Evolutionary conservation across 1,139 yeast species (phyloP), one percentile per base, ranked within the genome.

Genomic region (Geotrichum candidum): DNA sequence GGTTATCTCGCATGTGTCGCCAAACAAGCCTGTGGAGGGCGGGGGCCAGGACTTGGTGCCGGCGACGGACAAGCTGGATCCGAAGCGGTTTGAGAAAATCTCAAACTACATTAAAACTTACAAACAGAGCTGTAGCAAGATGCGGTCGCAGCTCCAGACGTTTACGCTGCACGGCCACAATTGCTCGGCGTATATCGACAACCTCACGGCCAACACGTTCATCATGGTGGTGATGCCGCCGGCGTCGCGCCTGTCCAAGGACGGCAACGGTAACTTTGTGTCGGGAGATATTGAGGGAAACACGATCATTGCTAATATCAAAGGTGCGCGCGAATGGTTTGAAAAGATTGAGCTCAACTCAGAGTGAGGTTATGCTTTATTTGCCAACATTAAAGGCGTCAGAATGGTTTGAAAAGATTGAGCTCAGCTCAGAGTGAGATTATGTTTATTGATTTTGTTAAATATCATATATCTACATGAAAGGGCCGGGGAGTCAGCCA

Each of bases 81-180:
- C 98, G 3, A 91, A 92, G 70, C 79, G 98, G 68, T 94, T 92
- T 71, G 99, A 94, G 72, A 92, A 92, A 74, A 91, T 94, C 41
- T 88, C 96, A 50, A 92, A 91, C 73, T 91, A 92, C 63, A 90
- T 94, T 79, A 94, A 94, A 71, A 91, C 96, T 15, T 94, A 90
- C 75, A 92, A 94, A 71, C 97, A 94, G 75, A 88, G 96, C 65
- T 91, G 96, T 60, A 86, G 91, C 58, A 91, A 91, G 73, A 80
- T 94, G 72, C 83, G 96, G 71, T 84, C 96, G 0, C 90, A 88
- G 70, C 90, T 94, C 74, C 87, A 84, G 66, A 87, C 90, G 59
- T 77, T 92, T 59, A 84, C 89, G 25, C 79, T 94, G 54, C 85
- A 88, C 64, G 96, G 96, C 18, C 81, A 83, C 59, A 83, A 82